phyloP scores from a whole-genome alignment of 2,329 filamentous ascomycete genomes.

The Venturia asperata region DNA sequence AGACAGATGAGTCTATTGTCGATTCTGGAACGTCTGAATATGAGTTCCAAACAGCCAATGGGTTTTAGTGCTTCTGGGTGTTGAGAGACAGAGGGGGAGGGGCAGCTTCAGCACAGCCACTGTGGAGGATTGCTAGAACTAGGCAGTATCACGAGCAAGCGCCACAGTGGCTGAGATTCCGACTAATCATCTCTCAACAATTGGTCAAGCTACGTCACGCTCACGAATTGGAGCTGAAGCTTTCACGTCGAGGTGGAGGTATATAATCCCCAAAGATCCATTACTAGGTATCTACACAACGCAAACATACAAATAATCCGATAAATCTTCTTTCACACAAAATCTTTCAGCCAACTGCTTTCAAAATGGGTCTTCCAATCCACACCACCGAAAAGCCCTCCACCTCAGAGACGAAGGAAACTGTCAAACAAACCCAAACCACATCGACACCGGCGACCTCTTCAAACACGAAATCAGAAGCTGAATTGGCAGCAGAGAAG shows the following conservation, averaged over 20 bases:
- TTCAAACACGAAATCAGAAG: constrained; percentile 25
- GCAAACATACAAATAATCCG: not conserved
- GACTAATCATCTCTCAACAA: not conserved
- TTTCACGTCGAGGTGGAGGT: not conserved
- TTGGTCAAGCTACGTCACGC: constrained; percentile 3
- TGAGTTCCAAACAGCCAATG: too few species aligned
- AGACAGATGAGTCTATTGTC: too few species aligned
- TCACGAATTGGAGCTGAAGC: not conserved
- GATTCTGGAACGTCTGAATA: too few species aligned
- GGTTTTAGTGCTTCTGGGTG: too few species aligned
- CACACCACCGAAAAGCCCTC: constrained; percentile 22
- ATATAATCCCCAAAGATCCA: not conserved
- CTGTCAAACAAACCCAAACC: not conserved
- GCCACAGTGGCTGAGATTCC: not conserved
- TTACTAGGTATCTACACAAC: not conserved
- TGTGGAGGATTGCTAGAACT: too few species aligned
- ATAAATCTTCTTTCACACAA: not conserved
- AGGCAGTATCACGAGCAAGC: not conserved
- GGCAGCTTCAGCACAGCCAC: too few species aligned
- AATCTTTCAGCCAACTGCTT: not conserved
- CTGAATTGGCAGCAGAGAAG: constrained; percentile 30
- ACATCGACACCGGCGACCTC: not conserved
- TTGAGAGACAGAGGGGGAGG: too few species aligned
- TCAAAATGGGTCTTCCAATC: constrained; percentile 18
- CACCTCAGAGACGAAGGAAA: constrained; percentile 21